Conservation (phyloP, 768 basidiomycete species). For the Neoboletus subvelutipes region DNA sequence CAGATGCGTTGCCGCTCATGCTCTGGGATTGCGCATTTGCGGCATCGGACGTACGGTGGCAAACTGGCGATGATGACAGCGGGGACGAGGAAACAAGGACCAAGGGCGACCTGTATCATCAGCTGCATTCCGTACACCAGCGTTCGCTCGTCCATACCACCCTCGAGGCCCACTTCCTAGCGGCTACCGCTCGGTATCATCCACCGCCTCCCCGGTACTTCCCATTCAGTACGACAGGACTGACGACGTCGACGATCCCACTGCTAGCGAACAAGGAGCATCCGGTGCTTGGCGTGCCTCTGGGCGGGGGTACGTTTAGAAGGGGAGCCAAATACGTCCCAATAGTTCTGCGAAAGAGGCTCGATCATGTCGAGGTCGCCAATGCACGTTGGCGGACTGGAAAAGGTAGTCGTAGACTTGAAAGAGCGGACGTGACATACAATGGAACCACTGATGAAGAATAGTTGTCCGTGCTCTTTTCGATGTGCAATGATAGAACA, state of each 20-base stretch:
- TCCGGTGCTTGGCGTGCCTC: slow-evolving; percentile 49
- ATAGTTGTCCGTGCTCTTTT: background rate
- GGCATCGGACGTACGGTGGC: slow-evolving; percentile 70
- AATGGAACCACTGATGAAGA: slow-evolving; percentile 3
- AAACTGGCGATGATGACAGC: slow-evolving; percentile 44
- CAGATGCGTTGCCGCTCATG: slow-evolving; percentile 85
- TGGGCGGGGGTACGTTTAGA: slow-evolving; percentile 71
- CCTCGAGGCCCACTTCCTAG: slow-evolving; percentile 64
- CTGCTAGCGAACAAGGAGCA: slow-evolving; percentile 12
- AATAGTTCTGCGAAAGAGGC: slow-evolving; percentile 62
- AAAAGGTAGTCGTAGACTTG: slow-evolving; percentile 52
- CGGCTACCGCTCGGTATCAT: slow-evolving; percentile 54
- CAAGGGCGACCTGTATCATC: slow-evolving; percentile 46
- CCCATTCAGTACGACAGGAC: slow-evolving; percentile 34
- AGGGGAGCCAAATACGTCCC: slow-evolving; percentile 64
- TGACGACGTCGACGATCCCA: slow-evolving; percentile 21
- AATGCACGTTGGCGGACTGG: slow-evolving; percentile 81
- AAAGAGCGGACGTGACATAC: slow-evolving; percentile 24
- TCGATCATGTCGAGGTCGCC: slow-evolving; percentile 67
- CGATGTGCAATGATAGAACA: background rate
- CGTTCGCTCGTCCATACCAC: slow-evolving; percentile 65
- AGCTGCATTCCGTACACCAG: slow-evolving; percentile 52
- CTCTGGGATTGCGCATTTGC: slow-evolving; percentile 87
- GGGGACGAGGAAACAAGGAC: slow-evolving; percentile 24
- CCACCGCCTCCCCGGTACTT: slow-evolving; percentile 38